Evolutionary conservation across 2,329 filamentous ascomycete genomes (phyloP).

Genomic region (Aspergillus pseudoviridinutans): DNA sequence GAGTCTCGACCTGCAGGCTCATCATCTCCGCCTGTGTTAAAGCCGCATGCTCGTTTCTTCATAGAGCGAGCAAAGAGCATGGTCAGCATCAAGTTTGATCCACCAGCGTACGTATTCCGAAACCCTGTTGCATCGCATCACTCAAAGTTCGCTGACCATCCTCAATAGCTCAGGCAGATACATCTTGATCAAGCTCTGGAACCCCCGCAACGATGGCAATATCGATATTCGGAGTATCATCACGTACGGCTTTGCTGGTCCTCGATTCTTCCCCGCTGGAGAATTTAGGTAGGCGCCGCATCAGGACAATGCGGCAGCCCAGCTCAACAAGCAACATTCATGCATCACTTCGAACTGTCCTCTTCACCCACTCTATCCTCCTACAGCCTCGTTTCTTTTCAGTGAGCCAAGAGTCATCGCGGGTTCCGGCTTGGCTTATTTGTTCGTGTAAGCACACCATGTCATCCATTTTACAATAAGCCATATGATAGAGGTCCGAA

Average conservation of each 20-base stretch:
- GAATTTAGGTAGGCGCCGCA: slow-evolving; percentile 49
- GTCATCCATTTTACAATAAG: background rate
- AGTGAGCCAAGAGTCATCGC: background rate
- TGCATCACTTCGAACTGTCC: background rate
- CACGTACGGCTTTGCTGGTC: slow-evolving; percentile 78
- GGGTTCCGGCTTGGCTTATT: background rate
- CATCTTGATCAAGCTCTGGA: slow-evolving; percentile 88
- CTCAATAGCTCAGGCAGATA: slow-evolving; percentile 65
- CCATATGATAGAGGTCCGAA: background rate
- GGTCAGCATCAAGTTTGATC: slow-evolving; percentile 74
- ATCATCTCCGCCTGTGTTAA: slow-evolving; percentile 45
- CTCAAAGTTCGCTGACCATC: slow-evolving; percentile 6
- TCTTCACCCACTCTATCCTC: background rate
- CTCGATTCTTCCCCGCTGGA: slow-evolving; percentile 73
- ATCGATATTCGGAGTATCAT: slow-evolving; percentile 88
- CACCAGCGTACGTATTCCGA: slow-evolving; percentile 35
- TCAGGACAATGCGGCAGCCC: background rate
- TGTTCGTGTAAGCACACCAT: background rate
- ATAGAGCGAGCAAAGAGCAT: slow-evolving; percentile 79
- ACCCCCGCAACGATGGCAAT: slow-evolving; percentile 67
- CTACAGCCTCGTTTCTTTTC: background rate
- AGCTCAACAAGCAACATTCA: background rate
- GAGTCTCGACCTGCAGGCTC: slow-evolving; percentile 4
- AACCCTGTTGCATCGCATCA: background rate
- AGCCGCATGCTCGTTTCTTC: slow-evolving; percentile 75